phyloP scores from a whole-genome alignment of 352 stramenopile genomes.

The Phytophthora nicotianae region DNA sequence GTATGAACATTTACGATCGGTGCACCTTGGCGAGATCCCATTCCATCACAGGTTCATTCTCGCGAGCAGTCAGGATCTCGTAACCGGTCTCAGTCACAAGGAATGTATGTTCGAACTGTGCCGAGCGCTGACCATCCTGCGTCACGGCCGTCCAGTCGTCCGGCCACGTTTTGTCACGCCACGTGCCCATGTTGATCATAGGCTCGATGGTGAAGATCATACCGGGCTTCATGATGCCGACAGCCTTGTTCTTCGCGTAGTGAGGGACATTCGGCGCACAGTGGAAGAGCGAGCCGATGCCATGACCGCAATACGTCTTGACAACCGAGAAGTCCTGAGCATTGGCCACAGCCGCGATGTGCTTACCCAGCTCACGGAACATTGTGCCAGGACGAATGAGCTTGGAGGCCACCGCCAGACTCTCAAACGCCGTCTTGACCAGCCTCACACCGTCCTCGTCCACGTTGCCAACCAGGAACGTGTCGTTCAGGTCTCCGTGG shows the following conservation, averaged over 20 bases:
- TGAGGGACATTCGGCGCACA: slow-evolving; percentile 97
- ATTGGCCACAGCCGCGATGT: slow-evolving; percentile 91
- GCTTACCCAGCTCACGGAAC: slow-evolving; percentile 95
- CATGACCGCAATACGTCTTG: slow-evolving; percentile 98
- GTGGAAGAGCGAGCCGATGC: slow-evolving; percentile 97
- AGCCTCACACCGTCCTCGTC: slow-evolving; percentile 91
- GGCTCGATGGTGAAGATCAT: slow-evolving; percentile 99
- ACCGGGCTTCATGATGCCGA: slow-evolving; percentile 96
- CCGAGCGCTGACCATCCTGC: slow-evolving; percentile 93
- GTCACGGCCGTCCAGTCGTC: slow-evolving; percentile 99
- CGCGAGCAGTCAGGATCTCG: slow-evolving; percentile 95
- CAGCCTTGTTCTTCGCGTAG: slow-evolving; percentile 98
- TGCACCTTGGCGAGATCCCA: slow-evolving; percentile 87
- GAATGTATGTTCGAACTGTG: slow-evolving; percentile 99
- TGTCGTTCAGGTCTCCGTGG: slow-evolving; percentile 98
- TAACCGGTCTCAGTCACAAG: slow-evolving; percentile 97
- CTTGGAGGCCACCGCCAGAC: slow-evolving; percentile 80
- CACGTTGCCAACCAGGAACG: slow-evolving; percentile 97
- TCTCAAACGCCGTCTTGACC: slow-evolving; percentile 96
- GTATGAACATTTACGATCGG: slow-evolving; percentile 42
- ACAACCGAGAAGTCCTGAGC: slow-evolving; percentile 93
- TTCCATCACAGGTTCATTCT: slow-evolving; percentile 87
- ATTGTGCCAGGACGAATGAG: slow-evolving; percentile 95
- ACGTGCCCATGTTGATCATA: slow-evolving; percentile 98
- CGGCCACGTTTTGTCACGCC: slow-evolving; percentile 93